phyloP scores from a whole-genome alignment of 768 basidiomycete genomes.

The Mycena maculata region DNA sequence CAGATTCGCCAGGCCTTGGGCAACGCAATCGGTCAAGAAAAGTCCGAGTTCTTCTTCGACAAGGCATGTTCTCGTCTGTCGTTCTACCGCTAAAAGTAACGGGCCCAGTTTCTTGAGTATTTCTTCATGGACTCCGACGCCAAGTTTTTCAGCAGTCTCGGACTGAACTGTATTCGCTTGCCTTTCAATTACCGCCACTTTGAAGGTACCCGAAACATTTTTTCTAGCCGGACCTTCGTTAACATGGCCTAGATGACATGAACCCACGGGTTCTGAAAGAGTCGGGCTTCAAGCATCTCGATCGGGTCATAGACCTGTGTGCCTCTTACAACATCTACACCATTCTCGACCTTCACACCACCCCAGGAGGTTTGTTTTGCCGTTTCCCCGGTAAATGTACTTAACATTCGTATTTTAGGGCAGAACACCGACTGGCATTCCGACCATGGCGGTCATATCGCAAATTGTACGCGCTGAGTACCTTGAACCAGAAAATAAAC shows the following conservation, averaged over 20 bases:
- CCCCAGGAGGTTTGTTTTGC: slow-evolving; percentile 59
- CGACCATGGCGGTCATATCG: slow-evolving; percentile 76
- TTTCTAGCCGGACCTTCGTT: neutral
- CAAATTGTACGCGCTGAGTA: slow-evolving; percentile 60
- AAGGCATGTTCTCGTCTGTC: slow-evolving; percentile 58
- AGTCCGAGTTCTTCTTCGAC: slow-evolving; percentile 86
- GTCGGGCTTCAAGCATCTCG: slow-evolving; percentile 84
- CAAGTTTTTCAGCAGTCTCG: slow-evolving; percentile 80
- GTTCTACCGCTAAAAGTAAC: neutral
- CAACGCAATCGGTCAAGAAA: slow-evolving; percentile 70
- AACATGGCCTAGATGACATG: slow-evolving; percentile 64
- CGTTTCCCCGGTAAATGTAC: neutral
- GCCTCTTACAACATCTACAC: slow-evolving; percentile 83
- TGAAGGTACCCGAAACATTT: slow-evolving; percentile 58
- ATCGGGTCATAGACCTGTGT: slow-evolving; percentile 82
- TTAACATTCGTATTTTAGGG: slow-evolving; percentile 37
- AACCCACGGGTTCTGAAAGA: slow-evolving; percentile 82
- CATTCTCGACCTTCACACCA: slow-evolving; percentile 84
- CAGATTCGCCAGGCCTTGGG: slow-evolving; percentile 81
- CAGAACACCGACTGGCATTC: slow-evolving; percentile 87
- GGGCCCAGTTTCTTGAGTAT: slow-evolving; percentile 77
- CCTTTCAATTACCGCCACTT: slow-evolving; percentile 83
- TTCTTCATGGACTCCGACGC: slow-evolving; percentile 86
- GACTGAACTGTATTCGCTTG: slow-evolving; percentile 83
- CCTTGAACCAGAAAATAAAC: neutral